These are phyloP conservation scores for Carnegiea gigantea DNA, from an alignment of 179 eudicot species.

Conservation along the genomic window DNA sequence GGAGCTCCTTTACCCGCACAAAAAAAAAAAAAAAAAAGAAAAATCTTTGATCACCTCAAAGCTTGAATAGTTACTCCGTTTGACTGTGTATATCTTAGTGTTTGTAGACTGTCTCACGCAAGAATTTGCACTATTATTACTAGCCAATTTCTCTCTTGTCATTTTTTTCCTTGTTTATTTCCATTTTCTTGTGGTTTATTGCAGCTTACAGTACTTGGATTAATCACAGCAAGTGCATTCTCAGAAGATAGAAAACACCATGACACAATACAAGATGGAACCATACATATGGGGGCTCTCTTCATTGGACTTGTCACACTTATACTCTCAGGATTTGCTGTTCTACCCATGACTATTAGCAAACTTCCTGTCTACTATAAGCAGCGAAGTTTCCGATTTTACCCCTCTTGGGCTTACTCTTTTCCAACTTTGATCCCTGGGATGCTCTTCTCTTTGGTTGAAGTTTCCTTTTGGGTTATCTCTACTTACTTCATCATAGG, in stretches of 20 bases:
- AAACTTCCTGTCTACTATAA: constrained; percentile 62
- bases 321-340: constrained; percentile 57
- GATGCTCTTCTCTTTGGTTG: constrained; percentile 49
- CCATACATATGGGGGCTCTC: constrained; percentile 47
- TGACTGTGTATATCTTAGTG: too few relatives aligned
- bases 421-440: constrained; percentile 54
- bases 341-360: constrained; percentile 45
- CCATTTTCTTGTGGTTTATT: background rate
- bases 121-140: too few relatives aligned
- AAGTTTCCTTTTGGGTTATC: constrained; percentile 43
- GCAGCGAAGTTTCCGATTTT: constrained; percentile 58
- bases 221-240: constrained; percentile 17
- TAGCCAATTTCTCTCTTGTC: too few relatives aligned
- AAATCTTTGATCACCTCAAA: too few relatives aligned
- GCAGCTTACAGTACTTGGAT: constrained; percentile 11
- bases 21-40: too few relatives aligned
- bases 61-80: too few relatives aligned
- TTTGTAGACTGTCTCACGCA: too few relatives aligned
- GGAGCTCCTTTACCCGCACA: too few relatives aligned
- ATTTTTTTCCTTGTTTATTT: background rate
- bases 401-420: constrained; percentile 64
- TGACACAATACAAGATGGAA: constrained; percentile 15
- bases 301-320: constrained; percentile 37
- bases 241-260: constrained; percentile 1
- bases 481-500: constrained; percentile 62